These are phyloP conservation scores for Calonectria hawksworthii DNA, from an alignment of 2,329 filamentous ascomycete species.

Conservation along the genomic window DNA sequence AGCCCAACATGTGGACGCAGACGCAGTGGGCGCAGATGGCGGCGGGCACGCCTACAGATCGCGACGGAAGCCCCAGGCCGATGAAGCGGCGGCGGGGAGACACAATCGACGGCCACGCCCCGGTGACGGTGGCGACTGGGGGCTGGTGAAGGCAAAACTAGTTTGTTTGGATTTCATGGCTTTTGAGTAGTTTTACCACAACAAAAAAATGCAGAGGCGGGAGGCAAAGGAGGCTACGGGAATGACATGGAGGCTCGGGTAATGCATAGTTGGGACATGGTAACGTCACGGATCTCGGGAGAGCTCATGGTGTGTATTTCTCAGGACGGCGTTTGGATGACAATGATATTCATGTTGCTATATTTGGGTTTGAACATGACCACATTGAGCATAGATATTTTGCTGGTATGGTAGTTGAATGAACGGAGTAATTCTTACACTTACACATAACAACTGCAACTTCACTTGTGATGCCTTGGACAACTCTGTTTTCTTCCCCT, in stretches of 20 bases:
- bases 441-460: background rate
- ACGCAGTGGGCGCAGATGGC: slow-evolving; percentile 52
- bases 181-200: background rate
- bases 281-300: slow-evolving; percentile 18
- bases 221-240: background rate
- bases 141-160: slow-evolving; percentile 45
- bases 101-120: slow-evolving; percentile 49
- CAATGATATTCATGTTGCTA: slow-evolving; percentile 12
- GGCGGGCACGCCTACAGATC: slow-evolving; percentile 43
- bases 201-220: background rate
- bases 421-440: slow-evolving; percentile 14
- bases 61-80: slow-evolving; percentile 52
- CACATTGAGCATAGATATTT: slow-evolving; percentile 20
- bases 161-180: background rate
- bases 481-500: background rate
- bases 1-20: slow-evolving; percentile 53
- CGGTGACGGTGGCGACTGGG: slow-evolving; percentile 48
- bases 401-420: background rate
- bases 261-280: slow-evolving; percentile 20
- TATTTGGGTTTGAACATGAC: slow-evolving; percentile 15
- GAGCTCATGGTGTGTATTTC: slow-evolving; percentile 19
- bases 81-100: slow-evolving; percentile 55
- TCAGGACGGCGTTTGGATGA: slow-evolving; percentile 22
- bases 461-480: background rate
- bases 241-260: slow-evolving; percentile 9